phyloP scores from a whole-genome alignment of 202 grass and related monocot species.

The Thinopyrum obtusiflorum region DNA sequence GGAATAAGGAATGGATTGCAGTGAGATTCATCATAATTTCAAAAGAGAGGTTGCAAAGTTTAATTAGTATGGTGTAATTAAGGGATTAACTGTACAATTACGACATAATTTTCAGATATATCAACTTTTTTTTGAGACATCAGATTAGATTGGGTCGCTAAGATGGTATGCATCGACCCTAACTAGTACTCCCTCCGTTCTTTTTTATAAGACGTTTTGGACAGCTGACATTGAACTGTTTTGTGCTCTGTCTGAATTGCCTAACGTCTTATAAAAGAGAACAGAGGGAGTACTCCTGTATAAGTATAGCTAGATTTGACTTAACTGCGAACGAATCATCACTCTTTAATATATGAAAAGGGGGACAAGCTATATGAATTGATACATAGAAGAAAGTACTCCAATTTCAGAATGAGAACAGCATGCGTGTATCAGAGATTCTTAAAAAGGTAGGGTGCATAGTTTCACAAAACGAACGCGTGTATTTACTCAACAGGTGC shows the following conservation, averaged over 20 bases:
- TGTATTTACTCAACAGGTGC: not conserved
- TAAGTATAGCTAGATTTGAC: not conserved
- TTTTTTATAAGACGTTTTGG: no score
- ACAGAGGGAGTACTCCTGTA: not conserved
- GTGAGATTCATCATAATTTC: not conserved
- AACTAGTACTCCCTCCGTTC: not conserved
- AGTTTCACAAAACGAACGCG: not conserved
- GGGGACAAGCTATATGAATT: not conserved
- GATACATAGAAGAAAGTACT: not conserved
- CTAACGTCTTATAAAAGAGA: no score
- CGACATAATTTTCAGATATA: not conserved
- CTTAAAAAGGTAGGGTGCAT: not conserved
- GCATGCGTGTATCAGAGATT: not conserved
- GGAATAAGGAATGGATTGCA: not conserved
- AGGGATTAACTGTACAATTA: not conserved
- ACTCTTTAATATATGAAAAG: not conserved
- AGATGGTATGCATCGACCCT: not conserved
- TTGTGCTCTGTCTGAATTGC: no score
- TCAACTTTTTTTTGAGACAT: not conserved
- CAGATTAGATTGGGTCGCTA: not conserved
- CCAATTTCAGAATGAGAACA: not conserved
- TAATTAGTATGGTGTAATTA: not conserved
- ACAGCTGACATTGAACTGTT: no score
- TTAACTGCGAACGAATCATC: not conserved
- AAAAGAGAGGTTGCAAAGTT: not conserved